Evolutionary conservation across 179 eudicot genomes (phyloP).

Genomic region (Drosera spatulata): DNA sequence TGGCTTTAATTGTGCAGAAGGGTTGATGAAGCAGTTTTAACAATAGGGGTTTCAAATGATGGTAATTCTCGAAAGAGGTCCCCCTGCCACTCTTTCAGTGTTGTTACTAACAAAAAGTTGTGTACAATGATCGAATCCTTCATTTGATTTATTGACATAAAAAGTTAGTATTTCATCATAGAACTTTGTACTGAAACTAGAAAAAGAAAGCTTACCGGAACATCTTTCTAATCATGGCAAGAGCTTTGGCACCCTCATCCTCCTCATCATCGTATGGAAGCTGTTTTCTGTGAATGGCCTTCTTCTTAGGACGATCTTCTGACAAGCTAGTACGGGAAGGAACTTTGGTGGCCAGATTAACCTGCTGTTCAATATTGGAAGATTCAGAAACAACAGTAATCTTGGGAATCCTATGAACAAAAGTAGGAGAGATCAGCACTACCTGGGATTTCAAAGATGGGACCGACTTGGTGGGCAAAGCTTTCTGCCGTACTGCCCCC

Average conservation of each 20-base stretch:
- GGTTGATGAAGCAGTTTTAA: no score
- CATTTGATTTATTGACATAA: background rate
- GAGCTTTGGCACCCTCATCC: conserved; percentile 13
- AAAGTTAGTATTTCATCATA: background rate
- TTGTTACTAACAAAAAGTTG: no score
- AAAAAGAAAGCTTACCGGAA: conserved; percentile 32
- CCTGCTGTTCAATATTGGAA: conserved; percentile 28
- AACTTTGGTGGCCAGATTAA: conserved; percentile 17
- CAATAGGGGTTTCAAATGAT: no score
- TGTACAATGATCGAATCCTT: no score
- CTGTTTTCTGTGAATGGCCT: conserved; percentile 17
- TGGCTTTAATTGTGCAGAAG: no score
- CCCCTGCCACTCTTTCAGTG: no score
- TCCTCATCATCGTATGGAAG: conserved; percentile 28
- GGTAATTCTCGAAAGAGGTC: no score
- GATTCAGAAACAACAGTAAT: background rate
- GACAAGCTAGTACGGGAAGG: conserved; percentile 21
- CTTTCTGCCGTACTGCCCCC: conserved; percentile 25
- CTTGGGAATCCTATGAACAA: no score
- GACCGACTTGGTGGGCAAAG: conserved; percentile 16
- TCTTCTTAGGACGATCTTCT: conserved; percentile 33
- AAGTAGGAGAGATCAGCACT: background rate
- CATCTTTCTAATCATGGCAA: conserved; percentile 34
- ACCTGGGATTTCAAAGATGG: conserved; percentile 43
- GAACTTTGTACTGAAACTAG: background rate